Percentiles rank a stretch among this genome's conserved stretches.
Conservation (phyloP, 2,329 filamentous ascomycete genomes). For the Chalaropsis thielavioides region DNA sequence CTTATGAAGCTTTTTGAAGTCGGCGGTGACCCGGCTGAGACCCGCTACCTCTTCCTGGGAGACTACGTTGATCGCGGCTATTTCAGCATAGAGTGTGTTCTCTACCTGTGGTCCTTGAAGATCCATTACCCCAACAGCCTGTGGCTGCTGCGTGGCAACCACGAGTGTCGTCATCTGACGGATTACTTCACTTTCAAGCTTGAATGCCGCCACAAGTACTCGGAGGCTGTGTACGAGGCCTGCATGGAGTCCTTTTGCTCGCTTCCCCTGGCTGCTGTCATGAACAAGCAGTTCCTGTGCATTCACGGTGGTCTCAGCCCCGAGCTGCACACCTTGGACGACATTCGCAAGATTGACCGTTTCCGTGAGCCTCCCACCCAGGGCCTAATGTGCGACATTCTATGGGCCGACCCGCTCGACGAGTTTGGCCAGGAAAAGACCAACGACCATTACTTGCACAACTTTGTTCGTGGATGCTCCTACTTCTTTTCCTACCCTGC, state of each 20-base stretch:
- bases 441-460: conserved; percentile 93
- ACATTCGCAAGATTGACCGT: conserved; percentile 77
- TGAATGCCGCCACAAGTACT: conserved; percentile 99
- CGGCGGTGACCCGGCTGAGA: conserved; percentile 90
- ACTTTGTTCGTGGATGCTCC: conserved; percentile 94
- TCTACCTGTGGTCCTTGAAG: conserved; percentile 96
- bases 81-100: conserved; percentile 97
- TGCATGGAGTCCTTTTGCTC: conserved; percentile 98
- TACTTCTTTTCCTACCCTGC: conserved; percentile 99
- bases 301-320: conserved; percentile 95
- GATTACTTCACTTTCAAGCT: conserved; percentile 99
- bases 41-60: conserved; percentile 88
- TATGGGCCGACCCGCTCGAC: conserved; percentile 95
- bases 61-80: conserved; percentile 98
- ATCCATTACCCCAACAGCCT: conserved; percentile 97
- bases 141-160: conserved; percentile 93
- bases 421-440: conserved; percentile 99
- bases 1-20: conserved; percentile 99
- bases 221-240: conserved; percentile 86
- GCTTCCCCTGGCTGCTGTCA: conserved; percentile 83
- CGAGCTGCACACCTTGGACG: conserved; percentile 88
- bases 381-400: conserved; percentile 96
- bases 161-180: conserved; percentile 96
- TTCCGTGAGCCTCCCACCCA: conserved; percentile 96
- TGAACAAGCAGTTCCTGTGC: conserved; percentile 99